Conservation (phyloP, 163 green algal genomes). For the Scenedesmus sp. region DNA sequence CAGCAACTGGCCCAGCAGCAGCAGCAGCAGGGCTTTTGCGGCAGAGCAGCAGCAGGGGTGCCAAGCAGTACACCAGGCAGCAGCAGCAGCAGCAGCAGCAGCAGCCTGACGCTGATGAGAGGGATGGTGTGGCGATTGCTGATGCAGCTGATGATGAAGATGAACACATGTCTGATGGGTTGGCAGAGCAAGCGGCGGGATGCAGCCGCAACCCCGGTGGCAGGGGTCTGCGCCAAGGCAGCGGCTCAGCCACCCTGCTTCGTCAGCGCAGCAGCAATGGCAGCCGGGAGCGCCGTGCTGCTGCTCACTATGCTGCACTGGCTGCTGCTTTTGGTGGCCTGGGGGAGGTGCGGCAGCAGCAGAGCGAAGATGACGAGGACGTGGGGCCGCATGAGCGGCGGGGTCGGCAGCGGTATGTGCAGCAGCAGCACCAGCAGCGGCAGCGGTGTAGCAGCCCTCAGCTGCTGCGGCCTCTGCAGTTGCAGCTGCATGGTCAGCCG, state of each 20-base stretch:
- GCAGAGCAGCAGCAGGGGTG: background rate
- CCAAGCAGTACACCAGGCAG: background rate
- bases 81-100: background rate
- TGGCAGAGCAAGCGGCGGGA: background rate
- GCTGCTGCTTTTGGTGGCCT: slow-evolving; percentile 9
- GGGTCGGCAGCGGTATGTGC: background rate
- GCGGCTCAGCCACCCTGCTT: background rate
- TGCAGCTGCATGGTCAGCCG: background rate
- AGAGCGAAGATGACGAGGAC: slow-evolving; percentile 23
- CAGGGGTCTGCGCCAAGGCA: background rate
- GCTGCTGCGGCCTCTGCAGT: slow-evolving; percentile 17
- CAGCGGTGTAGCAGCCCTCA: slow-evolving; percentile 15
- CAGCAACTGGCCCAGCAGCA: background rate
- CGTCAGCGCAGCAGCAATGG: background rate
- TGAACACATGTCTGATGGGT: background rate
- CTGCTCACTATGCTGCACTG: background rate
- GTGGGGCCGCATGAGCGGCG: background rate
- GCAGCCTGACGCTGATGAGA: too few relatives aligned
- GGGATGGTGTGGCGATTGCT: too few relatives aligned
- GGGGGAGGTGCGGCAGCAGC: background rate
- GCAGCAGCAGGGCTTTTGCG: background rate
- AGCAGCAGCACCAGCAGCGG: background rate
- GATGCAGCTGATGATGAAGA: background rate
- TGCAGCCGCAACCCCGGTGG: background rate
- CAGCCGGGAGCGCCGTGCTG: background rate